Evolutionary conservation across 176 grass and related monocot species (phyloP), one percentile per base, ranked within the genome.

Genomic region (Eleusine indica): DNA sequence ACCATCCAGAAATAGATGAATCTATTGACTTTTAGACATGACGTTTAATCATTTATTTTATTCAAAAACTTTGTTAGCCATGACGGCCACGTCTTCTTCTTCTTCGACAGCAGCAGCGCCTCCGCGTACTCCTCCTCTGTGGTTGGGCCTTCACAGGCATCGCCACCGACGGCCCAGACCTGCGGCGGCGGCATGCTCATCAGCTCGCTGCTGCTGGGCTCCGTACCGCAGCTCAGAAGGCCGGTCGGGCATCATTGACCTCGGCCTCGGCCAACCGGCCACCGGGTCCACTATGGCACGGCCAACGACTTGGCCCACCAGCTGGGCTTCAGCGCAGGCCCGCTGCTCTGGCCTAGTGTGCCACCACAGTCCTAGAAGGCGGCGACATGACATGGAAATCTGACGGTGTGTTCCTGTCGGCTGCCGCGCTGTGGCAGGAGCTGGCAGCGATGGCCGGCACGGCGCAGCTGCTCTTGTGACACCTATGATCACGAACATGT

Each of bases 341-440:
- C 38, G 80, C 22, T 22, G 3, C 32, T 6, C 43, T 44, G 80
- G 68, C 80, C 68, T 25, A 25, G 25, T 25, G 25, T 25, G 25
- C 25, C 14, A 6, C 29, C 7, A 6, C 48, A 1, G 7, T 41
- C 21, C 22, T 70, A 21, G 49, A 70, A 21, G 48, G 66, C 48
- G 49, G 18, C 49, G 5, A 68, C 25, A 54, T 4, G 4, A 54
- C 14, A 17, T 81, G 48, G 79, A 81, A 81, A 25, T 3, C 44
- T 13, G 8, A 29, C 0, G 52, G 52, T 43, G 9, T 13, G 77
- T n/a, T 80, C 78, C 4, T 46, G 30, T 18, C 77, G 30, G 18
- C 39, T 0, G 32, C 44, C 6, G 79, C 86, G 7, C 42, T 79
- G 66, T 86, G 90, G 90, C 79, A 88, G 61, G 87, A 92, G 56